A percentile compares a stretch with the other conserved stretches of the same genome.
Conservation (phyloP, 352 stramenopile species). For the Phytophthora fragariae region DNA sequence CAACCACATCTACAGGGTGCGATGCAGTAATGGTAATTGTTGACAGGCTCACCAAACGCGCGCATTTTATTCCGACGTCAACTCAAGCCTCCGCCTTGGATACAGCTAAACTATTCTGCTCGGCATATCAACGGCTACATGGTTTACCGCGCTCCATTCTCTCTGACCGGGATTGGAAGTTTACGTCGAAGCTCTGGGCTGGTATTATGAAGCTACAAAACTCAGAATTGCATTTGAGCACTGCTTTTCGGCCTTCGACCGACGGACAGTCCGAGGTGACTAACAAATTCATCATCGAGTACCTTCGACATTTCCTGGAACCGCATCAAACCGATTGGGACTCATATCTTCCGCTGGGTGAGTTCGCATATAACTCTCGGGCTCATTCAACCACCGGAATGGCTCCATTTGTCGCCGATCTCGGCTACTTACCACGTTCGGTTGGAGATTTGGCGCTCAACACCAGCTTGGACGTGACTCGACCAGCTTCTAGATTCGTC, state of each 20-base stretch:
- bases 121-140: conserved; percentile 2
- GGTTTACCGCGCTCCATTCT: not conserved
- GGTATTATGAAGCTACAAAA: not conserved
- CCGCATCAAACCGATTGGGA: conserved; percentile 14
- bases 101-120: conserved; percentile 7
- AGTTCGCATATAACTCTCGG: conserved; percentile 19
- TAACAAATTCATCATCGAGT: not conserved
- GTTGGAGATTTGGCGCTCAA: conserved; percentile 10
- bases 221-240: not conserved
- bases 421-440: conserved; percentile 17
- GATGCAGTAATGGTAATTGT: conserved; percentile 20
- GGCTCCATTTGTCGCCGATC: not conserved
- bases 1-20: not conserved
- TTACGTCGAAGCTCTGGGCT: not conserved
- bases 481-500: not conserved
- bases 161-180: not conserved
- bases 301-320: conserved; percentile 9
- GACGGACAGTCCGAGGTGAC: not conserved
- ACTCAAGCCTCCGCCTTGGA: not conserved
- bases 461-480: not conserved
- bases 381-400: conserved; percentile 12
- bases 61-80: conserved; percentile 16
- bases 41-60: conserved; percentile 20
- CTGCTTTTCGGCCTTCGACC: not conserved
- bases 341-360: not conserved